Evolutionary conservation across 2,329 filamentous ascomycete species (phyloP).

Genomic region (Aurifilum marmelostoma): DNA sequence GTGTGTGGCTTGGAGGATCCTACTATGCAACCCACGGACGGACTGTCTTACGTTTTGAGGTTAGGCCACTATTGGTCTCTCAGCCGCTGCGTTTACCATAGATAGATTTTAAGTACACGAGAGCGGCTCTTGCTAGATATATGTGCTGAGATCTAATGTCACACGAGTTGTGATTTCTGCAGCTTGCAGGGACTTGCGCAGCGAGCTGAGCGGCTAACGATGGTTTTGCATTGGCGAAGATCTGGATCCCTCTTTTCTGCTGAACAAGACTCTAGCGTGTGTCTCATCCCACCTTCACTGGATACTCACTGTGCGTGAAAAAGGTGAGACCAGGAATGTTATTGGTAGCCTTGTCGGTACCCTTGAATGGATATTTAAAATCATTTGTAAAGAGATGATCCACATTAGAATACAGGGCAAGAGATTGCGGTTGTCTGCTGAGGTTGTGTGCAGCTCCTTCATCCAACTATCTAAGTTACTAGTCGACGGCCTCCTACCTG

Average conservation of each 20-base stretch:
- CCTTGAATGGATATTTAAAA: background rate
- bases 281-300: background rate
- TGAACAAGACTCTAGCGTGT: no score
- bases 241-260: no score
- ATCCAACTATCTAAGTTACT: background rate
- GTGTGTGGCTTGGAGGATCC: background rate
- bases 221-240: background rate
- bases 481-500: background rate
- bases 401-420: background rate
- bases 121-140: background rate
- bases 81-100: background rate
- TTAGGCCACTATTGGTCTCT: background rate
- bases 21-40: background rate
- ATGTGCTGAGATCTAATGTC: background rate
- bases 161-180: background rate
- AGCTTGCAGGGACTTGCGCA: background rate
- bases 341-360: background rate
- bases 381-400: background rate
- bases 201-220: background rate
- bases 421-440: background rate
- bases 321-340: background rate
- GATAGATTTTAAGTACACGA: background rate
- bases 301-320: background rate
- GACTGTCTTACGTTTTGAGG: background rate
- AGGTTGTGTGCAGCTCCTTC: background rate